Conservation (phyloP, 345 rosid genomes). For the Camelina hispida region DNA sequence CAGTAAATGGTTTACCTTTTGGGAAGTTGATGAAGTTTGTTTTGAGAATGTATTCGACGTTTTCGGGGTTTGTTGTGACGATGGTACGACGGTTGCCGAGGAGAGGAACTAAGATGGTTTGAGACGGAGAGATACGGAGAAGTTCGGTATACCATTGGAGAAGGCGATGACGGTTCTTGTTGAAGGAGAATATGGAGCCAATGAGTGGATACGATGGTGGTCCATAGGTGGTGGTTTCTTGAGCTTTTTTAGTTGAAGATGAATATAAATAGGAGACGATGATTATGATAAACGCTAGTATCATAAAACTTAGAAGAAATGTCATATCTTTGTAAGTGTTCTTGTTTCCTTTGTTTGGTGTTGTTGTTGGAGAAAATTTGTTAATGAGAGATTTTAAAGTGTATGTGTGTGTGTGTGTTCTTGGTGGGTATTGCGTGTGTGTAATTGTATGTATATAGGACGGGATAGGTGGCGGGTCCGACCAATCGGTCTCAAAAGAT, state of each 20-base stretch:
- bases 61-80: conserved; percentile 62
- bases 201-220: conserved; percentile 41
- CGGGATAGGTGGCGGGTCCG: conserved; percentile 5
- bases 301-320: background rate
- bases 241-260: conserved; percentile 4
- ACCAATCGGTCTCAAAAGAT: conserved; percentile 6
- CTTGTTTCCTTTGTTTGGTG: background rate
- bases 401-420: background rate
- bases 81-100: conserved; percentile 49
- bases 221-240: conserved; percentile 14
- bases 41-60: conserved; percentile 66
- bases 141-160: conserved; percentile 38
- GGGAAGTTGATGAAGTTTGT: conserved; percentile 72
- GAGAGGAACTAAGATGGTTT: conserved; percentile 31
- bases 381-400: background rate
- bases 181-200: conserved; percentile 34
- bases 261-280: background rate
- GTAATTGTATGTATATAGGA: background rate
- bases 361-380: background rate
- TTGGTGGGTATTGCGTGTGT: conserved; percentile 29
- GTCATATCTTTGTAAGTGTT: background rate
- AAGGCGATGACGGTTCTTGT: conserved; percentile 42
- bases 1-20: conserved; percentile 65
- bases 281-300: conserved; percentile 3
- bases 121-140: conserved; percentile 28